Base-by-base conservation (phyloP, 2,329 filamentous ascomycete genomes). In the Trichophyton mentagrophytes region DNA sequence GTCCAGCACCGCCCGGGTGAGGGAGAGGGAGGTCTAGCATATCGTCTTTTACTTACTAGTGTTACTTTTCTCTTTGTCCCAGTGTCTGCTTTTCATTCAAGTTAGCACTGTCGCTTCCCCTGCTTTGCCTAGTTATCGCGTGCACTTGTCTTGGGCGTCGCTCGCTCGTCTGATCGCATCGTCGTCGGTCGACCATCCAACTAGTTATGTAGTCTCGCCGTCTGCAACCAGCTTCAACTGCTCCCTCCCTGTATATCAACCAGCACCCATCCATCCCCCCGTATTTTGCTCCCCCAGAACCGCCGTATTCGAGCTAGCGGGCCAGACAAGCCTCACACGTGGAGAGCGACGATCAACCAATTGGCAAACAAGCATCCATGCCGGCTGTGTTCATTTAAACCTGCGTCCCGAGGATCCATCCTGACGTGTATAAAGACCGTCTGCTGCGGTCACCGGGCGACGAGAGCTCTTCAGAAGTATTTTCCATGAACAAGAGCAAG, bases 21-120 rank as follows among this genome's bases (percentile, higher is more conserved):
- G 73, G 42, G 74, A 75, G 60, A 66, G 73, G 44, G 74, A 75
- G 60, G 71, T 75, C 53, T 76, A 69, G 25, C 51, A 17, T 47
- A 3, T 55, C 25, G 17, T 38, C 33, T 38, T 4, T 38, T 38
- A 9, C 30, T 46, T 53, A n/a, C 15, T 38, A 53, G 42, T 38
- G 42, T 59, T 59, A 33, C 40, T 40, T 57, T n/a, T 13, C 25
- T 27, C 27, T 22, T 20, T 47, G 11, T 38, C 33, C 44, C 22
- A 51, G 20, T 11, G 46, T 51, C 46, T 51, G 20, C 20, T 51
- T 22, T 51, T 51, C 8, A 3, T 51, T 51, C 20, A 2, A 15
- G 22, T 27, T 51, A 27, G 8, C 22, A 44, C 40, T 44, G 40
- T 20, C 40, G 40, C n/a, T 44, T 44, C n/a, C 15, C n/a, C 40